Conservation (phyloP, 257 asterid species). For the Nemophila menziesii region DNA sequence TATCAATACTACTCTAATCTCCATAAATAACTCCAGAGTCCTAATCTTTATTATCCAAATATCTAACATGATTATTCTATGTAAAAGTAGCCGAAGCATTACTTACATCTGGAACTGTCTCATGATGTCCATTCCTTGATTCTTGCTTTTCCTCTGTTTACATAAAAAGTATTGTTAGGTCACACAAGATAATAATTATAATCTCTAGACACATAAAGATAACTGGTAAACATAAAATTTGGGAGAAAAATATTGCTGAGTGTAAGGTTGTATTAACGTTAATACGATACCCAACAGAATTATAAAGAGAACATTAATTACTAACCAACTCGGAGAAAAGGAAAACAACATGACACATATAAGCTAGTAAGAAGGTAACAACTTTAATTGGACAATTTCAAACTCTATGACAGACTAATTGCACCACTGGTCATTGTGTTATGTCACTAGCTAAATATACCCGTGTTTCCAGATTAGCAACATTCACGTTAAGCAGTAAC, state of each 20-base stretch:
- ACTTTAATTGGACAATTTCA: neutral
- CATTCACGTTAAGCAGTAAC: too few species aligned
- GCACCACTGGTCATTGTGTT: too few species aligned
- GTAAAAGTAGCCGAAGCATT: neutral
- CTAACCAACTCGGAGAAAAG: neutral
- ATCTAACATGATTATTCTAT: neutral
- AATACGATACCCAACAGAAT: neutral
- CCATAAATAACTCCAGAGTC: neutral
- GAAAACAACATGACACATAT: neutral
- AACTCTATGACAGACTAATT: neutral
- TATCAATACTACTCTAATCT: neutral
- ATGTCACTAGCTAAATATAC: too few species aligned
- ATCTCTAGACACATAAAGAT: neutral
- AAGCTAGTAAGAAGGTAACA: neutral
- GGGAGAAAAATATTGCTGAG: neutral
- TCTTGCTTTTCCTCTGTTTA: constrained; percentile 44
- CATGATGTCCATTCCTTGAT: constrained; percentile 23
- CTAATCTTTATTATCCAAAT: neutral
- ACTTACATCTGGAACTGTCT: constrained; percentile 39
- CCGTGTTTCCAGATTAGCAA: too few species aligned
- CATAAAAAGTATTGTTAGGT: constrained; percentile 7
- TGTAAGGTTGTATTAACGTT: neutral
- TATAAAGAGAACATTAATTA: neutral
- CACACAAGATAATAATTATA: neutral
- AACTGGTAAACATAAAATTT: neutral